Base-by-base conservation (phyloP, 805 yeast species). In the Starmerella bombicola region DNA sequence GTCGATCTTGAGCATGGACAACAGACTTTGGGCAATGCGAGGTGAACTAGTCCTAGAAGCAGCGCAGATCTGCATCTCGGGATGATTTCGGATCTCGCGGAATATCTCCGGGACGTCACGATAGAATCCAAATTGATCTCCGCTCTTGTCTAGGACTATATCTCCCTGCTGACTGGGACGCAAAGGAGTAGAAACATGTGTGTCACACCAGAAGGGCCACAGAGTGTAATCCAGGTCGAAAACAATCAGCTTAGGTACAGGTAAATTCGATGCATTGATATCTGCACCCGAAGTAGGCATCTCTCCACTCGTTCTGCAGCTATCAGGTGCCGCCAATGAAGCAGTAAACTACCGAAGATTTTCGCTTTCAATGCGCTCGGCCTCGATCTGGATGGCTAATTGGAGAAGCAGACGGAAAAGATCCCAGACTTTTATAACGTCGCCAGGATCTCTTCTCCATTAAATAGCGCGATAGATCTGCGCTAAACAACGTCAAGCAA, bases 21-120 rank as follows among this genome's bases (percentile, higher is more conserved):
- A 60, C 54, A 84, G 58, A 40, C 74, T 71, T 47, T 66, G 66
- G 2, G 95, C 95, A n/a, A 79, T 45, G n/a, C 70, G 65, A 0
- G 94, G 93, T 1, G 83, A 73, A 45, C 73, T 72, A 0, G 95
- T 84, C 50, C 94, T 65, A 20, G 88, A 78, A 0, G 95, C 95
- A 3, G 78, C 75, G 22, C 78, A 68, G 1, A 81, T 67, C 25
- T 57, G 60, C 6, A 77, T 75, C 3, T 56, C 63, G 2, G 61
- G 59, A 16, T 72, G 60, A 1, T 60, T 60, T 23, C 60, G 59
- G 41, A 84, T 59, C 41, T 73, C 77, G 10, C 56, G 52, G 13
- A 84, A 60, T 8, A 84, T 78, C 12, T 63, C 67, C 9, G 73
- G 75, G 16, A 84, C 88, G 48, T 84, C 93, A 18, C 63, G 64